Evolutionary conservation across 2,329 filamentous ascomycete species (phyloP).

Genomic region (Parascedosporium putredinis): DNA sequence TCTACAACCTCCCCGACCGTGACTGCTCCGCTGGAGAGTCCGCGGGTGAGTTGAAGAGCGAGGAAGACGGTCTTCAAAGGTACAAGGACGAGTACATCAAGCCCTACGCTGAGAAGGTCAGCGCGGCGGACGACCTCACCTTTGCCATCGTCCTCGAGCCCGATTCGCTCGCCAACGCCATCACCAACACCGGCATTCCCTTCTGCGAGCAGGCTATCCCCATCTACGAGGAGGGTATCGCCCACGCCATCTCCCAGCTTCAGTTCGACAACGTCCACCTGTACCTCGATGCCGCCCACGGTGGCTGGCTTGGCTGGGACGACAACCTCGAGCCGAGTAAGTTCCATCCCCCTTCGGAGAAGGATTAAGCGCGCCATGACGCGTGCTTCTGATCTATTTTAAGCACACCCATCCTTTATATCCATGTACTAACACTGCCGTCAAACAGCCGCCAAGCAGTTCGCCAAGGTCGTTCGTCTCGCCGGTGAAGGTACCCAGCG

Average conservation of each 20-base stretch:
- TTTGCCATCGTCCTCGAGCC: conserved; percentile 34
- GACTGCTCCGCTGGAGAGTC: conserved; percentile 34
- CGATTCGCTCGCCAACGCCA: conserved; percentile 30
- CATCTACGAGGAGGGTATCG: conserved; percentile 30
- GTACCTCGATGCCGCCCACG: conserved; percentile 55
- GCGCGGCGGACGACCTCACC: conserved; percentile 24
- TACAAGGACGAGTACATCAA: conserved; percentile 31
- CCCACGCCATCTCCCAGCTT: conserved; percentile 44
- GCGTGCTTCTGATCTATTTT: neutral
- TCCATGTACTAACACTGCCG: neutral
- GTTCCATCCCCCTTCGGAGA: conserved; percentile 4
- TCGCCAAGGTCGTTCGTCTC: conserved; percentile 26
- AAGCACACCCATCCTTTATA: neutral
- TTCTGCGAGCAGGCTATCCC: conserved; percentile 26
- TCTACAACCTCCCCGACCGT: conserved; percentile 34
- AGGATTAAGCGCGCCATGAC: neutral
- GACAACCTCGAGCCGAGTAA: conserved; percentile 40
- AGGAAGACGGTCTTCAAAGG: conserved; percentile 24
- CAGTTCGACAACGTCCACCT: conserved; percentile 52
- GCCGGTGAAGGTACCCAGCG: conserved; percentile 17
- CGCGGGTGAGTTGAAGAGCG: conserved; percentile 27
- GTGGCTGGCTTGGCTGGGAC: conserved; percentile 55
- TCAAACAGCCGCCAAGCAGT: conserved; percentile 25
- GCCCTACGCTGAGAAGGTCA: conserved; percentile 25
- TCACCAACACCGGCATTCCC: conserved; percentile 27